phyloP scores from a whole-genome alignment of 2,329 filamentous ascomycete genomes.

The Fusarium musae region DNA sequence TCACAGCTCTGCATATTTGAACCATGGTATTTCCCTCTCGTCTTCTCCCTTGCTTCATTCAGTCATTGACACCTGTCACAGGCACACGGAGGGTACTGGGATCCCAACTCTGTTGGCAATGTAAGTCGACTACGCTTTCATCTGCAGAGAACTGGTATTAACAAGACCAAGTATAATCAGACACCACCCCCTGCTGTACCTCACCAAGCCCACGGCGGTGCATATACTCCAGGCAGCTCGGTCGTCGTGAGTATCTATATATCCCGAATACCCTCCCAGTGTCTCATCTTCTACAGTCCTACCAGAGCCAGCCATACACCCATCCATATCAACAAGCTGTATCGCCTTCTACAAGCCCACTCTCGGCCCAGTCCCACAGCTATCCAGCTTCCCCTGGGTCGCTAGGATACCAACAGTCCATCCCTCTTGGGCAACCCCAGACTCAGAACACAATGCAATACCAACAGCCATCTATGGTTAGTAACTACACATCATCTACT shows the following conservation, averaged over 20 bases:
- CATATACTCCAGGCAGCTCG: conserved; percentile 42
- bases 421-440: conserved; percentile 16
- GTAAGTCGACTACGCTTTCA: conserved; percentile 2
- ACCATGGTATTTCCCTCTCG: conserved; percentile 31
- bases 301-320: conserved; percentile 35
- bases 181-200: conserved; percentile 16
- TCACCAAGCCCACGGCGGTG: conserved; percentile 39
- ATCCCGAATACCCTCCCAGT: neutral
- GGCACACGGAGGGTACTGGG: conserved; percentile 41
- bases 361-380: conserved; percentile 25
- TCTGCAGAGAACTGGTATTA: neutral
- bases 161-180: conserved; percentile 33
- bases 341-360: conserved; percentile 36
- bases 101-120: conserved; percentile 35
- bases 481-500: neutral
- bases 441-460: conserved; percentile 38
- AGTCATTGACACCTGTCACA: conserved; percentile 6
- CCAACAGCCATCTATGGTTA: conserved; percentile 36
- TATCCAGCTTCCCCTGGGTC: conserved; percentile 22
- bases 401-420: conserved; percentile 18
- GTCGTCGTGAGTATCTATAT: conserved; percentile 28
- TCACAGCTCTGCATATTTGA: conserved; percentile 25
- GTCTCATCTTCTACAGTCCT: conserved; percentile 32
- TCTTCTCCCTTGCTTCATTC: neutral
- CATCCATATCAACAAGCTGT: conserved; percentile 35